Conservation (phyloP, 106 monocot species). For the Dendrobium huoshanense region DNA sequence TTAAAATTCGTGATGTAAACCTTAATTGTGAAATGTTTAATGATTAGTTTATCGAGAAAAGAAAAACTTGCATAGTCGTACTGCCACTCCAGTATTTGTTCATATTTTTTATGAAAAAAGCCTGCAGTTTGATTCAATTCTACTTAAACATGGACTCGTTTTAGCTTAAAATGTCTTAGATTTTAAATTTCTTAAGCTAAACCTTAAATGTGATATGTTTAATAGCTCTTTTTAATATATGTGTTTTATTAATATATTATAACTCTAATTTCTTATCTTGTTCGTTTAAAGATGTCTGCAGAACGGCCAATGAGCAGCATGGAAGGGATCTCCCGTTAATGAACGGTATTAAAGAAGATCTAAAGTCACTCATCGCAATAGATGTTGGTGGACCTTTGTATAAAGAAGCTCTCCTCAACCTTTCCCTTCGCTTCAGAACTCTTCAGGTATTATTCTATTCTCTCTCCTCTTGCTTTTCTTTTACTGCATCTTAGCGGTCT, state of each 20-base stretch:
- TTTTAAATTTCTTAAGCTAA: not conserved
- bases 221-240: not conserved
- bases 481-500: no score
- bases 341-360: conserved; percentile 86
- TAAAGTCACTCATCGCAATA: conserved; percentile 58
- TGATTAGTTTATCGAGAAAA: no score
- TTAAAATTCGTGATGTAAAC: no score
- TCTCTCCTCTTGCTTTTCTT: not conserved
- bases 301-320: conserved; percentile 48
- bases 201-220: not conserved
- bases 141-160: no score
- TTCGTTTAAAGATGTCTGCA: conserved; percentile 33
- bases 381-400: conserved; percentile 30
- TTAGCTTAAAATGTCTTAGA: not conserved
- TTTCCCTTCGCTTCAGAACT: conserved; percentile 52
- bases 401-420: conserved; percentile 48
- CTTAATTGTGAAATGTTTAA: no score
- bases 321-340: conserved; percentile 74
- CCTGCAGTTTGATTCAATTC: no score
- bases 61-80: no score
- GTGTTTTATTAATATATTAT: not conserved
- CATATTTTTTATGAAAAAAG: no score
- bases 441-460: conserved; percentile 28
- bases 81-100: no score
- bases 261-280: not conserved